These are phyloP conservation scores for Russula compacta DNA, from an alignment of 768 basidiomycete genomes.

Conservation along the genomic window DNA sequence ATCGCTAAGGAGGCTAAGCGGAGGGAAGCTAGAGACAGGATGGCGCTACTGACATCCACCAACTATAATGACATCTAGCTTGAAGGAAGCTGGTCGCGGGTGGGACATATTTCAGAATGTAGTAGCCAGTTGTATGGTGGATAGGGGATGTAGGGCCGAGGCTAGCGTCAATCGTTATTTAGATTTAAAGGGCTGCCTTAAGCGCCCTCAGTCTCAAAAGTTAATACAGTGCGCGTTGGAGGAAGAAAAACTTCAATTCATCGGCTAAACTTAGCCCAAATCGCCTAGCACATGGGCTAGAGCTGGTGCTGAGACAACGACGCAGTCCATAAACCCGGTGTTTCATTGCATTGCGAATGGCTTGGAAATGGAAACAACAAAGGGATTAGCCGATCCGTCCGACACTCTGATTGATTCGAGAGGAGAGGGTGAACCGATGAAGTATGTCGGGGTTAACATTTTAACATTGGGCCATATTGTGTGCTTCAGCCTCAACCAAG, in stretches of 20 bases:
- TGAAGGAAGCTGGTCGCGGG: slow-evolving; percentile 3
- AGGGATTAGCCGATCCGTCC: too few species aligned
- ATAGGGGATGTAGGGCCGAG: background rate
- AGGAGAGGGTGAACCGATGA: background rate
- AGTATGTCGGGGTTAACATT: background rate
- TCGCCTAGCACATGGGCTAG: background rate
- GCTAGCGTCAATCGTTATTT: too few species aligned
- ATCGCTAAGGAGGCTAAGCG: slow-evolving; percentile 4
- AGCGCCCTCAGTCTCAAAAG: background rate
- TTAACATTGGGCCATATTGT: too few species aligned
- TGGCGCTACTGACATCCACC: slow-evolving; percentile 10
- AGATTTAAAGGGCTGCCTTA: background rate
- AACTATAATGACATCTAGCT: slow-evolving; percentile 17
- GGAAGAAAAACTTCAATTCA: slow-evolving; percentile 7
- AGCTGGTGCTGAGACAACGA: background rate
- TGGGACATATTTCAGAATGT: background rate
- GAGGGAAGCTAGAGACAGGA: background rate
- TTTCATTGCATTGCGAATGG: background rate
- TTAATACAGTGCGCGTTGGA: background rate
- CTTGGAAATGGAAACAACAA: too few species aligned
- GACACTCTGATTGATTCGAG: too few species aligned
- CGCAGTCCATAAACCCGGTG: background rate
- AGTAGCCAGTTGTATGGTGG: background rate
- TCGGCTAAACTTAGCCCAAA: slow-evolving; percentile 5
- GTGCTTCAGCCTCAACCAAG: too few species aligned